These are phyloP conservation scores for Vitis rupestris DNA, from an alignment of 164 flowering plant species.

Conservation along the genomic window DNA sequence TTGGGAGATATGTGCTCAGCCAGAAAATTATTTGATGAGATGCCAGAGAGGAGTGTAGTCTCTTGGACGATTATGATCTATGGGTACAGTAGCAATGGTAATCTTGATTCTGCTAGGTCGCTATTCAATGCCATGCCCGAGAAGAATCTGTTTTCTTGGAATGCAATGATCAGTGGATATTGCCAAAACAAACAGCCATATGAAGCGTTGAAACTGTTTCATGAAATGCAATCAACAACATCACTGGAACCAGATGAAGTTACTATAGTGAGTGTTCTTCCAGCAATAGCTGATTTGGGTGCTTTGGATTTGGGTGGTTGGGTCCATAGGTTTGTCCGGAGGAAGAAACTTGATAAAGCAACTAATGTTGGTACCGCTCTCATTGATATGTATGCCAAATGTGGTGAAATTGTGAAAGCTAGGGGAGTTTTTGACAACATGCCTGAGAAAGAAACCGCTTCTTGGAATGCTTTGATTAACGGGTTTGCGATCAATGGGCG, in stretches of 20 bases:
- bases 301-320: constrained; percentile 67
- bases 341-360: constrained; percentile 45
- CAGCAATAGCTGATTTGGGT: constrained; percentile 82
- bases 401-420: constrained; percentile 66
- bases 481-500: constrained; percentile 76
- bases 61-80: constrained; percentile 76
- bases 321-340: constrained; percentile 51
- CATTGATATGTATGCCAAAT: constrained; percentile 81
- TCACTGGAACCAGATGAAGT: constrained; percentile 58
- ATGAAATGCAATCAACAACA: constrained; percentile 46
- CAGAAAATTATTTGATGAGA: constrained; percentile 46
- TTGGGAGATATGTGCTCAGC: constrained; percentile 57
- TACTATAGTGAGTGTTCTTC: constrained; percentile 63
- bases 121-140: constrained; percentile 67
- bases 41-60: constrained; percentile 59
- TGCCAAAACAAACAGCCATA: constrained; percentile 60
- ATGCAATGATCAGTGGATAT: constrained; percentile 77
- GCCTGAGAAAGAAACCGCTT: constrained; percentile 35
- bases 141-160: constrained; percentile 77
- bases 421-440: constrained; percentile 43
- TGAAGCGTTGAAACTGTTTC: constrained; percentile 60
- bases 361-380: constrained; percentile 61
- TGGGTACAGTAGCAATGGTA: constrained; percentile 61
- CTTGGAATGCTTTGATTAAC: constrained; percentile 85
- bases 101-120: constrained; percentile 46